Percentiles rank a stretch among this genome's conserved stretches.
These are phyloP conservation scores for Paraconiothyrium sp. DNA, from an alignment of 2,329 filamentous ascomycete species.

Conservation along the genomic window DNA sequence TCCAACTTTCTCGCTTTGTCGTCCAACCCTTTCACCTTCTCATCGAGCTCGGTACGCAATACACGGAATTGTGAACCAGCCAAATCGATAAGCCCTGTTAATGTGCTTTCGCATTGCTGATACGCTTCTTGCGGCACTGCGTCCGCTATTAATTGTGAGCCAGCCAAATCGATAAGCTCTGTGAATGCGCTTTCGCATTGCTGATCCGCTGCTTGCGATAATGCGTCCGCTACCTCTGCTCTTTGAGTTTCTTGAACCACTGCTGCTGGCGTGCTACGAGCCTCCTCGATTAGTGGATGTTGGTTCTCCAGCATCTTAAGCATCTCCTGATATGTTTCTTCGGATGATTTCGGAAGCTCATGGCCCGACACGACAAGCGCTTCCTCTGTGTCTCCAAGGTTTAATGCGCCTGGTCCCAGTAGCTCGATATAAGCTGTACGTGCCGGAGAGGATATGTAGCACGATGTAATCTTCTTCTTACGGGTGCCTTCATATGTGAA, in stretches of 20 bases:
- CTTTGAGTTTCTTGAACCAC: neutral
- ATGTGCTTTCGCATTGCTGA: neutral
- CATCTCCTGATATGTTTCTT: neutral
- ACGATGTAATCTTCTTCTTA: neutral
- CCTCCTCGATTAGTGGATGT: neutral
- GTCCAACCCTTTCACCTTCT: neutral
- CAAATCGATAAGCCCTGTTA: neutral
- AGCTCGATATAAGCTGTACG: neutral
- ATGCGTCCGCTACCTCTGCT: neutral
- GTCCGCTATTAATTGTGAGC: neutral
- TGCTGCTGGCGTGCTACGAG: neutral
- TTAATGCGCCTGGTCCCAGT: neutral
- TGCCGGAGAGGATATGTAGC: neutral
- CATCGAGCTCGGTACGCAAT: neutral
- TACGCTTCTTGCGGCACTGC: neutral
- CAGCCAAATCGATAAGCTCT: neutral
- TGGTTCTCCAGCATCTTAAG: neutral
- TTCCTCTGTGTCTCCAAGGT: neutral
- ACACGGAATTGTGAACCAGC: neutral
- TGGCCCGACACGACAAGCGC: neutral
- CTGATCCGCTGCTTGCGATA: neutral
- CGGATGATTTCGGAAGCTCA: neutral
- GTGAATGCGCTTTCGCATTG: neutral
- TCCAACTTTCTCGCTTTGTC: neutral
- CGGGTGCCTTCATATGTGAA: neutral